Conservation (phyloP, 352 stramenopile species). For the Saprolegnia diclina region DNA sequence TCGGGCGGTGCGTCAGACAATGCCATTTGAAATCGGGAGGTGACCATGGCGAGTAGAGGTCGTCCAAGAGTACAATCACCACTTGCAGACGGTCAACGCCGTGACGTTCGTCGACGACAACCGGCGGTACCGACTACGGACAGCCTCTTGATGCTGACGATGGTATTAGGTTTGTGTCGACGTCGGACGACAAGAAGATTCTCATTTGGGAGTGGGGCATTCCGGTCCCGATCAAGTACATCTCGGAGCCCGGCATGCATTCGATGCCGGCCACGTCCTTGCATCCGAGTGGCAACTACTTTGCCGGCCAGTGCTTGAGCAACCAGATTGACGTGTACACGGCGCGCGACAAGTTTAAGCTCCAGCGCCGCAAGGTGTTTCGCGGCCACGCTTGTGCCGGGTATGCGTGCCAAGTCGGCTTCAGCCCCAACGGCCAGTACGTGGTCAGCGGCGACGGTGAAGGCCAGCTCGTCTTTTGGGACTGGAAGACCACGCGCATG, state of each 20-base stretch:
- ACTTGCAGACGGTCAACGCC: constrained; percentile 97
- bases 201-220: constrained; percentile 97
- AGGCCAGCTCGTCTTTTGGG: constrained; percentile 98
- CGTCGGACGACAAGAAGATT: constrained; percentile 98
- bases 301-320: constrained; percentile 95
- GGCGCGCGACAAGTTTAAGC: constrained; percentile 91
- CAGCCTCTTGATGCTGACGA: not conserved
- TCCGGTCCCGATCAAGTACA: constrained; percentile 99
- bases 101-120: constrained; percentile 98
- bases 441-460: constrained; percentile 93
- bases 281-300: constrained; percentile 90
- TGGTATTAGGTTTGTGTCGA: constrained; percentile 80
- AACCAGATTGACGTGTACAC: constrained; percentile 98
- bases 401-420: constrained; percentile 95
- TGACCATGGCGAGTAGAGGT: no score
- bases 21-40: no score
- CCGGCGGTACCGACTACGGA: constrained; percentile 36
- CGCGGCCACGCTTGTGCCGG: constrained; percentile 90
- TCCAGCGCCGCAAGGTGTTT: constrained; percentile 92
- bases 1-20: constrained; percentile 43
- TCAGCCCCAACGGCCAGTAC: constrained; percentile 95
- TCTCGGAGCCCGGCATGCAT: constrained; percentile 98
- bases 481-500: constrained; percentile 95
- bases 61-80: constrained; percentile 99
- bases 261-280: constrained; percentile 95